phyloP scores from a whole-genome alignment of 192 early-diverging fungal species.

The Coemansia erecta region DNA sequence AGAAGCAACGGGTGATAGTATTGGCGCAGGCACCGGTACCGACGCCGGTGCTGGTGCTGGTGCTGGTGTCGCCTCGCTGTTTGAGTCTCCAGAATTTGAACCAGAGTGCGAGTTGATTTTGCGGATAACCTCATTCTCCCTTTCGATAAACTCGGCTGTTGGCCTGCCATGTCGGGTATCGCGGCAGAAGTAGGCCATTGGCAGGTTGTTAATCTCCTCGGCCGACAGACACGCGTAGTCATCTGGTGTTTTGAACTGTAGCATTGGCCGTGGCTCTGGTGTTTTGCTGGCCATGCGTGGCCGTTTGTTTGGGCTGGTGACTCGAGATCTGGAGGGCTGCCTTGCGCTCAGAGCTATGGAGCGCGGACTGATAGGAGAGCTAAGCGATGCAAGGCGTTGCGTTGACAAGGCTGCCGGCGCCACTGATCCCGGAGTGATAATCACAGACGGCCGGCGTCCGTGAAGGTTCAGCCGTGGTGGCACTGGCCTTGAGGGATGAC shows the following conservation, averaged over 20 bases:
- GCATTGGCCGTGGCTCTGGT: constrained; percentile 20
- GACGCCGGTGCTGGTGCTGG: not conserved
- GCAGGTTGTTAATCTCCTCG: constrained; percentile 37
- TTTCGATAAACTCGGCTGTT: constrained; percentile 39
- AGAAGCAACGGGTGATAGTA: not conserved
- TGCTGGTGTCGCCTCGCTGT: not conserved
- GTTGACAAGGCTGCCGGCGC: constrained; percentile 1
- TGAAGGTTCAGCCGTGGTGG: constrained; percentile 4
- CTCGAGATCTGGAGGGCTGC: constrained; percentile 1
- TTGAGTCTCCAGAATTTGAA: not conserved
- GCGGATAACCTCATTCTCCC: constrained; percentile 33
- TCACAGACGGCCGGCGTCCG: not conserved
- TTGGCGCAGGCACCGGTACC: not conserved
- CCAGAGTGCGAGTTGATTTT: constrained; percentile 21
- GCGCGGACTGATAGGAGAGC: constrained; percentile 9
- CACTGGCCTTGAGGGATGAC: not conserved
- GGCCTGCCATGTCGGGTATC: constrained; percentile 38
- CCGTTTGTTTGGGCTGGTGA: constrained; percentile 18
- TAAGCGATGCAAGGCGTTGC: constrained; percentile 34
- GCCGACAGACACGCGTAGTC: constrained; percentile 26
- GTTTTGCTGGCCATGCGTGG: constrained; percentile 24
- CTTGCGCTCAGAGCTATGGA: not conserved
- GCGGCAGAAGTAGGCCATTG: constrained; percentile 44
- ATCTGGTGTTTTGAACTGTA: constrained; percentile 27
- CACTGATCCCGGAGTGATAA: not conserved